Percentiles rank a stretch among this genome's conserved stretches.
phyloP scores from a whole-genome alignment of 2,329 filamentous ascomycete genomes.

The Ramichloridium luteum region DNA sequence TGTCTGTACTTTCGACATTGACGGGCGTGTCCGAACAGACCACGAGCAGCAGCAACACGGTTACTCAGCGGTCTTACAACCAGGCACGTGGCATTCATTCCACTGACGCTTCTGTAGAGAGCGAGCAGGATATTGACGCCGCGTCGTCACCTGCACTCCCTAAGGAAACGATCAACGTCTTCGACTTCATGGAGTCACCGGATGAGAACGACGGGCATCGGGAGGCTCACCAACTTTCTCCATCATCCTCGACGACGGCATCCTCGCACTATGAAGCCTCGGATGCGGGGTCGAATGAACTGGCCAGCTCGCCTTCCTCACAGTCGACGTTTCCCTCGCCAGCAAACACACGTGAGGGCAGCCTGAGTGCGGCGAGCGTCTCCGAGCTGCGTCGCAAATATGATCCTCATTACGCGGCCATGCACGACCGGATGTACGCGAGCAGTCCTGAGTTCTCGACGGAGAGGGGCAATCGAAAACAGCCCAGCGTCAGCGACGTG shows the following conservation, averaged over 20 bases:
- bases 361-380: slow-evolving; percentile 15
- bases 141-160: too few species aligned
- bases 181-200: slow-evolving; percentile 19
- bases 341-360: slow-evolving; percentile 13
- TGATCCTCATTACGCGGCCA: too few species aligned
- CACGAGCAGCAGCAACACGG: slow-evolving; percentile 35
- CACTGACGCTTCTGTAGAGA: too few species aligned
- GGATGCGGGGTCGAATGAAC: slow-evolving; percentile 21
- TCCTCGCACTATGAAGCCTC: slow-evolving; percentile 23
- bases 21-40: slow-evolving; percentile 31
- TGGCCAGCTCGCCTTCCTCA: slow-evolving; percentile 21
- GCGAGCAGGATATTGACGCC: too few species aligned
- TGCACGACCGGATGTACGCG: too few species aligned
- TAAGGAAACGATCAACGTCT: slow-evolving; percentile 19
- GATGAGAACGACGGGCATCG: slow-evolving; percentile 14
- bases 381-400: slow-evolving; percentile 20
- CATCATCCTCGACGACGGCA: slow-evolving; percentile 13
- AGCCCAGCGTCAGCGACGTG: too few species aligned
- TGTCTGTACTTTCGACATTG: slow-evolving; percentile 31
- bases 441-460: too few species aligned
- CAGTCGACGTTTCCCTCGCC: slow-evolving; percentile 22
- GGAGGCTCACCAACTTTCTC: slow-evolving; percentile 13
- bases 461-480: too few species aligned
- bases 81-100: slow-evolving; percentile 15
- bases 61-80: slow-evolving; percentile 33